Evolutionary conservation across 148 eudicot species (phyloP).

Genomic region (Agrostemma githago): DNA sequence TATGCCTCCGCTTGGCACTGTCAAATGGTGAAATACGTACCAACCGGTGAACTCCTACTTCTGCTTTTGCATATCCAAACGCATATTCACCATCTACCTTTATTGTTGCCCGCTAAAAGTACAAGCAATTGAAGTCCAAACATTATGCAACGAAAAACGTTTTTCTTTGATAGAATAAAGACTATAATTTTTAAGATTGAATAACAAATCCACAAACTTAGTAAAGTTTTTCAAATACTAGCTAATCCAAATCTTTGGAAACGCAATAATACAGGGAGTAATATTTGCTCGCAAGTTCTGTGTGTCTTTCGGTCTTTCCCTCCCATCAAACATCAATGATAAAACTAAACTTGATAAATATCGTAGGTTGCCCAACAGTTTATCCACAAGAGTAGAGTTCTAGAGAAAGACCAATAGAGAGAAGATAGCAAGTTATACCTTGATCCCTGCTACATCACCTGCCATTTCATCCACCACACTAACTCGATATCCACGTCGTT

Average conservation of each 20-base stretch:
- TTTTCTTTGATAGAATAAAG: not conserved
- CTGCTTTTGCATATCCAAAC: conserved; percentile 96
- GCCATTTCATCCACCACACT: conserved; percentile 95
- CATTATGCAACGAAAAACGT: not conserved
- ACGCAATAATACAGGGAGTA: not conserved
- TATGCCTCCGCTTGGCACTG: conserved; percentile 84
- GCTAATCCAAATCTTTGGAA: not conserved
- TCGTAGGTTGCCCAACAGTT: not conserved
- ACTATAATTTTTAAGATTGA: not conserved
- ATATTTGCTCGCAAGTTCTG: not conserved
- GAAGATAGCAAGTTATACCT: conserved; percentile 43
- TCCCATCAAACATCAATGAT: not conserved
- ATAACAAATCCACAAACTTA: not conserved
- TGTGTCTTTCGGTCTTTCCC: not conserved
- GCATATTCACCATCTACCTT: conserved; percentile 93
- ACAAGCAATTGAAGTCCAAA: conserved; percentile 14
- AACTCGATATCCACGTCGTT: conserved; percentile 61
- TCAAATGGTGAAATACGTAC: conserved; percentile 95
- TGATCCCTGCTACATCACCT: conserved; percentile 96
- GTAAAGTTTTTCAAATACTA: not conserved
- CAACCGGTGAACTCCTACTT: conserved; percentile 88
- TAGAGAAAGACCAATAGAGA: not conserved
- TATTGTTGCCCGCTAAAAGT: conserved; percentile 75
- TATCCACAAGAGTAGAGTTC: not conserved
- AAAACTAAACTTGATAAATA: not conserved